Base-by-base conservation (phyloP, 805 yeast species). In the Wickerhamomyces mucosus region DNA sequence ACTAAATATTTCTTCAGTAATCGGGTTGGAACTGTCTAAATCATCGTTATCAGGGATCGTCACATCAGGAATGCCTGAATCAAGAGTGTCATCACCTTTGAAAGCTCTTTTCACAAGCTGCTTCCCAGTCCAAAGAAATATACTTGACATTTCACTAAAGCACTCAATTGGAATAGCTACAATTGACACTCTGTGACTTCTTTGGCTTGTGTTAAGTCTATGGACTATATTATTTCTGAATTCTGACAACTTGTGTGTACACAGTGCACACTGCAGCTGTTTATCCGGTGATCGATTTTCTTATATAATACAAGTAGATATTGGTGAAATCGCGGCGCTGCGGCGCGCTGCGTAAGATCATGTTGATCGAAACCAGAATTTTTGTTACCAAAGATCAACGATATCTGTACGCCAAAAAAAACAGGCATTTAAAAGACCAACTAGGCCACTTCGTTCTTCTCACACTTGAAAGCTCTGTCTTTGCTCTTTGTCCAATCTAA, bases 1-100 rank as follows among this genome's bases (percentile, higher is more conserved):
- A 5, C 95, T 82, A 55, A 86, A 92, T 46, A 92, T 85, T 56
- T 92, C 99, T 47, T 89, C 96, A 4, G 89, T 76, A 15, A 85
- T 80, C 0, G 97, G 96, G 48, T 83, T 85, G 6, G 78, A 67
- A 19, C 66, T 72, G 11, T 68, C 78, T 11, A 66, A 75, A 21
- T 76, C 84, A 43, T 68, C 53, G 27, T 65, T 51, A 28, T 66
- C 73, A 3, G 58, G 52, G 8, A 56, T 46, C 1, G 67, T 55
- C 10, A 45, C 39, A 30, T 55, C 64, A 6, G 56, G 74, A 9
- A 55, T 34, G 25, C 48, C 45, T 13, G 35, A 46, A 14, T 32
- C 38, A n/a, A n/a, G n/a, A n/a, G n/a, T n/a, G 6, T 19, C 55
- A 29, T 43, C 48, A 21, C 48, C 55, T 14, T 41, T 43, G 4